These are phyloP conservation scores for Cytospora chrysosperma DNA, from an alignment of 2,329 filamentous ascomycete species.

Conservation along the genomic window DNA sequence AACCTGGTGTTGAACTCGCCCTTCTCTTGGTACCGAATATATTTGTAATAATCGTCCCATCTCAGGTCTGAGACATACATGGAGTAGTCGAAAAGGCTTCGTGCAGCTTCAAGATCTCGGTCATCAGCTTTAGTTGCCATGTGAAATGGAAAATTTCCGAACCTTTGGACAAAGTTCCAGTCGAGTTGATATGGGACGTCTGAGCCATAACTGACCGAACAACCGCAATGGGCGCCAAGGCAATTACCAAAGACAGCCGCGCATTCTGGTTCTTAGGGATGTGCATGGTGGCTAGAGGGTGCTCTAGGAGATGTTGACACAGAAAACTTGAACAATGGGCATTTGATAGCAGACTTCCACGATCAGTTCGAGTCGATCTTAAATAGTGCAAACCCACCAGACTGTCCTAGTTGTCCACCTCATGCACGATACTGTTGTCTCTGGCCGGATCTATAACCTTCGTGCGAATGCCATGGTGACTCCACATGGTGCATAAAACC, in stretches of 20 bases:
- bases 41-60: slow-evolving; percentile 43
- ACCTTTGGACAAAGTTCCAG: slow-evolving; percentile 13
- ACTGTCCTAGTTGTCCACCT: neutral
- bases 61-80: slow-evolving; percentile 40
- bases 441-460: too few relatives aligned
- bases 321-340: neutral
- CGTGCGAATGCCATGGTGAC: neutral
- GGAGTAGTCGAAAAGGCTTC: slow-evolving; percentile 40
- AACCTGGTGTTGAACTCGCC: slow-evolving; percentile 44
- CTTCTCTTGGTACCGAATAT: slow-evolving; percentile 42
- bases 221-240: neutral
- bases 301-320: neutral
- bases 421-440: too few relatives aligned
- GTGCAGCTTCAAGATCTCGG: slow-evolving; percentile 31
- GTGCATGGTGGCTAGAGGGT: slow-evolving; percentile 3
- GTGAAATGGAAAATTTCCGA: neutral
- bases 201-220: neutral
- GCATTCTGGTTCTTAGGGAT: neutral
- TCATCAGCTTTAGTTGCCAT: neutral
- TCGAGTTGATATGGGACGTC: neutral
- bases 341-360: too few relatives aligned
- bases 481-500: neutral
- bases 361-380: neutral
- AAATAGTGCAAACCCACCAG: too few relatives aligned
- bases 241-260: neutral